Conservation (phyloP, 2,329 filamentous ascomycete species). For the Rhynchosporium secalis region DNA sequence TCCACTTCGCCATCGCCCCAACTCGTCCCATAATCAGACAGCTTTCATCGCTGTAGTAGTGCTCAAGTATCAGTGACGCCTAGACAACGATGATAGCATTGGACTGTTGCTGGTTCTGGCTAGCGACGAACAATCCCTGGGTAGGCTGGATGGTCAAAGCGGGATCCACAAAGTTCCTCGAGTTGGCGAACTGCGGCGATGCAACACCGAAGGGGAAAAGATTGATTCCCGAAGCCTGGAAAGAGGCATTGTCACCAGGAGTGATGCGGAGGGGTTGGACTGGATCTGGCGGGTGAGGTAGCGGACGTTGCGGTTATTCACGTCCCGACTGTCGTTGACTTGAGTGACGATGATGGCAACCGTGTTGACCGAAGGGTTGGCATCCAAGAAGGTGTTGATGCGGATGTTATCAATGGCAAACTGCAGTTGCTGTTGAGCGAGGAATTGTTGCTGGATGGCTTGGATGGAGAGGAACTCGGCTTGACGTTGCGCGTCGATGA, state of each 20-base stretch:
- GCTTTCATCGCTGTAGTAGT: background rate
- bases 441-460: conserved; percentile 28
- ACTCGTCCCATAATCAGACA: conserved; percentile 3
- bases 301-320: conserved; percentile 28
- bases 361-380: conserved; percentile 36
- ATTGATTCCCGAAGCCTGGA: conserved; percentile 21
- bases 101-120: conserved; percentile 14
- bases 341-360: conserved; percentile 35
- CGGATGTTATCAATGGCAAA: conserved; percentile 36
- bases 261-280: conserved; percentile 25
- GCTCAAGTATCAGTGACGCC: background rate
- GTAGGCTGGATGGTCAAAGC: conserved; percentile 31
- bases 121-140: conserved; percentile 27
- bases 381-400: conserved; percentile 35
- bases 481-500: conserved; percentile 18
- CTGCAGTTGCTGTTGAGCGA: conserved; percentile 29
- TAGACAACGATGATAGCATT: conserved; percentile 8
- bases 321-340: conserved; percentile 32
- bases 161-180: conserved; percentile 18
- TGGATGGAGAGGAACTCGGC: conserved; percentile 23
- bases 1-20: conserved; percentile 5
- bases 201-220: conserved; percentile 27
- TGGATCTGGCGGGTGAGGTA: conserved; percentile 35
- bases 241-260: conserved; percentile 17
- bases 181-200: conserved; percentile 25